Evolutionary conservation across 495 filamentous ascomycete species (phyloP).

Genomic region (Stereocaulon alpinum): DNA sequence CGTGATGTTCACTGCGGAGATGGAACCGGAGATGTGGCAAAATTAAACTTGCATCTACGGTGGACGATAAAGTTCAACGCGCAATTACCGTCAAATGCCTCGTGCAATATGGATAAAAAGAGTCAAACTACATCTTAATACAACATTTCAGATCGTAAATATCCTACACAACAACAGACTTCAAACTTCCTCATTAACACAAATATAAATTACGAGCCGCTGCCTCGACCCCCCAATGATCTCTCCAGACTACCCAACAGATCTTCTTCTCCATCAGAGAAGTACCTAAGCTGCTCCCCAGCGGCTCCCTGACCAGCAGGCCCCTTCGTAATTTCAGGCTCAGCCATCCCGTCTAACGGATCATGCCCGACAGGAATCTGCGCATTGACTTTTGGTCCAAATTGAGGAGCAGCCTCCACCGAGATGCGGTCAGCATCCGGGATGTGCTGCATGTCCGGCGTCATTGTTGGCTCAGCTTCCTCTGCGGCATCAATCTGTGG

Average conservation of each 20-base stretch:
- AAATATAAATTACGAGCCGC: not conserved
- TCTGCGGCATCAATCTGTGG: slow-evolving; percentile 3
- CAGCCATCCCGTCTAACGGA: slow-evolving; percentile 12
- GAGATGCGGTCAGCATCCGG: slow-evolving; percentile 4
- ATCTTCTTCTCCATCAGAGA: slow-evolving; percentile 19
- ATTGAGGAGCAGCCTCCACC: slow-evolving; percentile 15
- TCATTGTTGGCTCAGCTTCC: not conserved
- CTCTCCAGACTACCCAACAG: slow-evolving; percentile 17
- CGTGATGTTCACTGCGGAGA: not conserved
- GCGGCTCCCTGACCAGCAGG: not conserved
- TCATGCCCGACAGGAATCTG: slow-evolving; percentile 12
- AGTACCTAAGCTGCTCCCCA: slow-evolving; percentile 2
- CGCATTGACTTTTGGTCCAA: slow-evolving; percentile 8
- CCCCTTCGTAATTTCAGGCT: slow-evolving; percentile 3
- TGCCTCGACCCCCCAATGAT: slow-evolving; percentile 1
- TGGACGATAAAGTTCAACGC: too few species aligned
- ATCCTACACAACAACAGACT: not conserved
- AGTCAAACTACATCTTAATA: too few species aligned
- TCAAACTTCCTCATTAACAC: not conserved
- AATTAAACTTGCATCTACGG: not conserved
- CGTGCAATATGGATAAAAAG: too few species aligned
- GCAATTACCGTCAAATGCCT: too few species aligned
- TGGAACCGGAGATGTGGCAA: not conserved
- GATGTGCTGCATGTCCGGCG: not conserved
- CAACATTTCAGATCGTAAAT: not conserved